A percentile compares a stretch with the other conserved stretches of the same genome.
Conservation (phyloP, 208 protist genomes). For the Tetramitus jugosus region DNA sequence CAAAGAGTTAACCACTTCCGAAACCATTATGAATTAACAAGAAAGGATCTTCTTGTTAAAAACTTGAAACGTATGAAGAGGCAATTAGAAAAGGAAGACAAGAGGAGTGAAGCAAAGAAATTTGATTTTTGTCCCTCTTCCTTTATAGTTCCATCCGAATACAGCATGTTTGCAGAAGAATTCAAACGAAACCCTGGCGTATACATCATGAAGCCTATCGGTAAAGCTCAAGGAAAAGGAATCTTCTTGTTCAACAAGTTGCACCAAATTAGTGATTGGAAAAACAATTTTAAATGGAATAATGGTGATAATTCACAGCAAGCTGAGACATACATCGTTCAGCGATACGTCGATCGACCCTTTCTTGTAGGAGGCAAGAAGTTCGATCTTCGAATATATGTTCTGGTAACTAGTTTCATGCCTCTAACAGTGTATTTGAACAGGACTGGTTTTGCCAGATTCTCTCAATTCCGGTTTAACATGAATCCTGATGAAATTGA, state of each 20-base stretch:
- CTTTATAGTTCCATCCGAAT: not conserved
- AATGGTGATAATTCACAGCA: conserved; percentile 27
- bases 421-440: conserved; percentile 81
- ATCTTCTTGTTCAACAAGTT: conserved; percentile 52
- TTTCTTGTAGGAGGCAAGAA: conserved; percentile 88
- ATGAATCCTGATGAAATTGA: not conserved
- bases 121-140: not conserved
- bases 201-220: conserved; percentile 9
- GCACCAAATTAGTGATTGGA: conserved; percentile 83
- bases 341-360: conserved; percentile 85
- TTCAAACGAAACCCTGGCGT: conserved; percentile 30
- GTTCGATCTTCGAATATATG: conserved; percentile 93
- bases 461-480: conserved; percentile 53
- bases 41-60: conserved; percentile 11
- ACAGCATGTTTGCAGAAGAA: not conserved
- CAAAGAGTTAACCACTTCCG: conserved; percentile 17
- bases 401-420: conserved; percentile 80
- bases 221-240: not conserved
- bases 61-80: not conserved
- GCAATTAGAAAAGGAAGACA: conserved; percentile 41
- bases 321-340: conserved; percentile 43
- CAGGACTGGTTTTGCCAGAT: conserved; percentile 77
- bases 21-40: not conserved
- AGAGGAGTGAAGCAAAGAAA: conserved; percentile 25
- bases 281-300: conserved; percentile 47